A percentile compares a stretch with the other conserved stretches of the same genome.
Evolutionary conservation across 129 eudicot genomes (phyloP).

Genomic region (Arctium lappa): DNA sequence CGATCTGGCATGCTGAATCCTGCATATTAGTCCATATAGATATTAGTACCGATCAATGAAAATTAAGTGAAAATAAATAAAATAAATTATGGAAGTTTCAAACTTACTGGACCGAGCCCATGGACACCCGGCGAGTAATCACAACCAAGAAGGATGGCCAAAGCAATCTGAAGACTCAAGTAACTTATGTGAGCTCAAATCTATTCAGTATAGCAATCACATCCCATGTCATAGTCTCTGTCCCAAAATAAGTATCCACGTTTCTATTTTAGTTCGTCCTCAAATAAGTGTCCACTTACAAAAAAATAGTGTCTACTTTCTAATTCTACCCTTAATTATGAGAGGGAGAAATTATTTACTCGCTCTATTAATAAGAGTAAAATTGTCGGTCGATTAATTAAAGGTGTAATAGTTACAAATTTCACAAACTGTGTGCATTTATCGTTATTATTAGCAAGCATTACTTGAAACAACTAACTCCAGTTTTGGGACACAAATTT

Average conservation of each 20-base stretch:
- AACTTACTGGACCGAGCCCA: constrained; percentile 76
- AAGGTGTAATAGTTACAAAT: too few species aligned
- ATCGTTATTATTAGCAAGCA: neutral
- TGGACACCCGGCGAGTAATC: constrained; percentile 83
- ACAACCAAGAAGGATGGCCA: constrained; percentile 87
- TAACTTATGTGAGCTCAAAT: constrained; percentile 18
- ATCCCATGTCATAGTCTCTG: neutral
- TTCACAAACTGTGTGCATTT: neutral
- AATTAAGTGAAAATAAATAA: neutral
- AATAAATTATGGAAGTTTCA: neutral
- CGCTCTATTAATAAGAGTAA: neutral
- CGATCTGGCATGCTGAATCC: constrained; percentile 84
- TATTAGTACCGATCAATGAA: constrained; percentile 7
- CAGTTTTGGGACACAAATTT: neutral
- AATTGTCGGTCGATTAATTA: neutral
- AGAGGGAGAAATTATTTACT: too few species aligned
- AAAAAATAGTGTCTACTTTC: neutral
- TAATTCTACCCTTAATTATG: neutral
- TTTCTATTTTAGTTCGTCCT: neutral
- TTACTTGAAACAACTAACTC: neutral
- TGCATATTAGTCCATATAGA: constrained; percentile 24
- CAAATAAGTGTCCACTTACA: neutral
- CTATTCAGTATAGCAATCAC: neutral
- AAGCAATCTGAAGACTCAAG: constrained; percentile 56
- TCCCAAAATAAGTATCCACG: neutral